Percentiles rank a stretch among this genome's conserved stretches.
Conservation (phyloP, 306 rosid species). For the Quercus berberidifolia region DNA sequence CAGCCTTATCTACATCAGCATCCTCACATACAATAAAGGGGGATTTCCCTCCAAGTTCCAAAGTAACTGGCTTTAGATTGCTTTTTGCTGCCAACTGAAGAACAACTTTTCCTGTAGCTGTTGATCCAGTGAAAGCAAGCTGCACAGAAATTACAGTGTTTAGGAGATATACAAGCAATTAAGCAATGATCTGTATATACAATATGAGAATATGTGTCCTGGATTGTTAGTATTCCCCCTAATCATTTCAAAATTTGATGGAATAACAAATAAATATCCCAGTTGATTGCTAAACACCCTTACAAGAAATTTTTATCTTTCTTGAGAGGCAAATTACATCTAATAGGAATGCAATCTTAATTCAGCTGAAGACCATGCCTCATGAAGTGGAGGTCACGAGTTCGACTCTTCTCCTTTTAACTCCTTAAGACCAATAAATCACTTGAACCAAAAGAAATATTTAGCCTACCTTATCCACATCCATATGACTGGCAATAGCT, state of each 20-base stretch:
- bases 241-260: background rate
- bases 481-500: slow-evolving; percentile 92
- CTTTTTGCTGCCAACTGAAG: slow-evolving; percentile 75
- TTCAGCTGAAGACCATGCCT: too few species aligned
- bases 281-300: background rate
- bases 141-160: slow-evolving; percentile 30
- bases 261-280: background rate
- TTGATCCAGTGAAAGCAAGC: slow-evolving; percentile 96
- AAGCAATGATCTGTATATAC: background rate
- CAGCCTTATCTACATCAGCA: slow-evolving; percentile 87
- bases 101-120: slow-evolving; percentile 72
- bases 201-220: background rate
- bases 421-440: too few species aligned
- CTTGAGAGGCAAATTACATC: background rate
- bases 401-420: too few species aligned
- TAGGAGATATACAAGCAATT: background rate
- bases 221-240: background rate
- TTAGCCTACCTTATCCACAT: slow-evolving; percentile 72
- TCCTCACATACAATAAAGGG: slow-evolving; percentile 90
- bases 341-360: background rate
- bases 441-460: too few species aligned
- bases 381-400: too few species aligned
- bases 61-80: slow-evolving; percentile 81
- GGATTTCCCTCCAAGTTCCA: slow-evolving; percentile 97
- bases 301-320: background rate